A percentile compares a stretch with the other conserved stretches of the same genome.
These are phyloP conservation scores for Micromonas pusilla DNA, from an alignment of 139 green algal genomes.

Conservation along the genomic window DNA sequence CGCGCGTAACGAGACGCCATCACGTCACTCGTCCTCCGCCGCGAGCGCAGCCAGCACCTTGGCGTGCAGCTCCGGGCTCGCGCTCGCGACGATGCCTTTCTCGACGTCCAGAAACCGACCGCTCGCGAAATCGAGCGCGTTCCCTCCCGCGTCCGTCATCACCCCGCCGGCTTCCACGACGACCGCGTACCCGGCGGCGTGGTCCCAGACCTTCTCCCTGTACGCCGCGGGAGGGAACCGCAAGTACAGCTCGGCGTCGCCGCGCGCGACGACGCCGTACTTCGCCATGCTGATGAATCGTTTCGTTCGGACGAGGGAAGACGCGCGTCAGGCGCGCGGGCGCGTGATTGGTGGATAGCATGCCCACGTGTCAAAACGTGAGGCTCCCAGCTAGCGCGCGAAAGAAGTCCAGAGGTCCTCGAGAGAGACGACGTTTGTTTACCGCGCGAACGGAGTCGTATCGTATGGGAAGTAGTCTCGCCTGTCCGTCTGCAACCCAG, in stretches of 20 bases:
- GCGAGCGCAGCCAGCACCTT: background rate
- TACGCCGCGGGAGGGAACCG: slow-evolving; percentile 43
- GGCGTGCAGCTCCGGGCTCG: slow-evolving; percentile 11
- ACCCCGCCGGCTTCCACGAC: slow-evolving; percentile 47
- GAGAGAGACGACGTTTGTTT: no score
- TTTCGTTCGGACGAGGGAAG: no score
- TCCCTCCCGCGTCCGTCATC: slow-evolving; percentile 41
- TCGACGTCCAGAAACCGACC: slow-evolving; percentile 23
- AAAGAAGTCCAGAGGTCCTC: no score
- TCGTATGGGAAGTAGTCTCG: background rate
- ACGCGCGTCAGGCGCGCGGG: no score
- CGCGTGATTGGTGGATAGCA: no score
- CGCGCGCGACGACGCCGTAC: slow-evolving; percentile 41
- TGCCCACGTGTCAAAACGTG: no score
- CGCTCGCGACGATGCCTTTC: slow-evolving; percentile 1
- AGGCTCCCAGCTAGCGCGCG: no score
- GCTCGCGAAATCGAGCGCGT: slow-evolving; percentile 7
- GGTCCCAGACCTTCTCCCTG: slow-evolving; percentile 49
- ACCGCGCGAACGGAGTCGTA: no score
- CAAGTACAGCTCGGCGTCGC: slow-evolving; percentile 42
- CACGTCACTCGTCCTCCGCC: background rate
- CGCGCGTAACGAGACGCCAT: background rate
- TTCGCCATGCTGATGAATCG: slow-evolving; percentile 36
- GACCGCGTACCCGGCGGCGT: slow-evolving; percentile 43
- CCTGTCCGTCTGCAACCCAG: background rate